Conservation (phyloP, 2,329 filamentous ascomycete genomes). For the Aspergillus ruber region DNA sequence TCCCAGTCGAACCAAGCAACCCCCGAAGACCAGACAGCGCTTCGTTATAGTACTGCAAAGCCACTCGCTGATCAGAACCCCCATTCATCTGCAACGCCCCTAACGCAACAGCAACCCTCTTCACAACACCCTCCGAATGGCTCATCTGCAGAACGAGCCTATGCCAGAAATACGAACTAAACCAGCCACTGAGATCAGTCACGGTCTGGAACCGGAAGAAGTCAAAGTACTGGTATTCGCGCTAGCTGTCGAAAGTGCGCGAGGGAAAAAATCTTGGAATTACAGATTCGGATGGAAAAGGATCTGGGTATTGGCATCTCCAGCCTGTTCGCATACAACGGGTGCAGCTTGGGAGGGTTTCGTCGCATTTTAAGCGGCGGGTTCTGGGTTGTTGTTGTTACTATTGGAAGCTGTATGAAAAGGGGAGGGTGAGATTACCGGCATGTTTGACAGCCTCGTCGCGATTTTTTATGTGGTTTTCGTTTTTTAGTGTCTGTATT, state of each 20-base stretch:
- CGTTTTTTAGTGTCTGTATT: not conserved
- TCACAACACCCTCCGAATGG: not conserved
- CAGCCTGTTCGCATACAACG: not conserved
- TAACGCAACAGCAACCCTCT: not conserved
- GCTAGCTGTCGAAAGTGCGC: not conserved
- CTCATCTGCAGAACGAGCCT: not conserved
- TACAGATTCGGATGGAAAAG: not conserved
- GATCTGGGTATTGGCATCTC: not conserved
- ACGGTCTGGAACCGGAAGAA: not conserved
- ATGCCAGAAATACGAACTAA: conserved; percentile 1
- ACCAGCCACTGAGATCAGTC: not conserved
- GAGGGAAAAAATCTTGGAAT: not conserved
- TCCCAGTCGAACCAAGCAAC: not conserved
- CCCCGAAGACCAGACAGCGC: not conserved
- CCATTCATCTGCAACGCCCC: not conserved
- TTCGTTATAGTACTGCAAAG: not conserved
- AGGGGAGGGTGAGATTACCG: not conserved
- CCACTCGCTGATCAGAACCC: not conserved
- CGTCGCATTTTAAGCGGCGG: not conserved
- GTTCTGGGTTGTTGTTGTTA: not conserved
- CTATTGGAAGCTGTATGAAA: not conserved
- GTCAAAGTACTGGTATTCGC: not conserved
- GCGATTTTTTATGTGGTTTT: not conserved
- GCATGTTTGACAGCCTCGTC: not conserved
- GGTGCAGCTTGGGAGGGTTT: not conserved